These are phyloP conservation scores for Closterium sp. DNA, from an alignment of 139 green algal species.

Conservation along the genomic window DNA sequence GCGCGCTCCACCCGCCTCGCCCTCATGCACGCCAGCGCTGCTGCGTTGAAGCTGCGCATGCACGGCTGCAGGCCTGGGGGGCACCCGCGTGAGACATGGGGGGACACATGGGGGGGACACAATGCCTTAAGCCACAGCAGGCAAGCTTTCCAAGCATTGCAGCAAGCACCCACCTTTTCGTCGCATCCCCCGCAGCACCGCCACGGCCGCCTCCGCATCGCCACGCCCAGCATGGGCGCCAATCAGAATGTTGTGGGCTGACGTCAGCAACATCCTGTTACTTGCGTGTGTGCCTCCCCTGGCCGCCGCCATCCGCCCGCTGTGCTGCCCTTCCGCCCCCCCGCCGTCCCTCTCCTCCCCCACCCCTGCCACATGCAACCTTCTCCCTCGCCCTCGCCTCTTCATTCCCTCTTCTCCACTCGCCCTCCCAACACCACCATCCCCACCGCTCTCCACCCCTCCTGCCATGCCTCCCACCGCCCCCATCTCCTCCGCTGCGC, in stretches of 20 bases:
- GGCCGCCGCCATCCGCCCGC: background rate
- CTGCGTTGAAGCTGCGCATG: slow-evolving; percentile 36
- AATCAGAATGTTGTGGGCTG: background rate
- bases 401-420: background rate
- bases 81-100: background rate
- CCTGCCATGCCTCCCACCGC: background rate
- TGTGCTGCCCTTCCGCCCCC: background rate
- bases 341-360: background rate
- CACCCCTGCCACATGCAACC: background rate
- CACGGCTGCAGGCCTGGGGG: background rate
- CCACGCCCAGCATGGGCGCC: background rate
- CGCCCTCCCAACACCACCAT: background rate
- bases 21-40: slow-evolving; percentile 30
- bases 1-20: slow-evolving; percentile 3
- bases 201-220: background rate
- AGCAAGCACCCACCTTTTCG: background rate
- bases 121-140: too few species aligned
- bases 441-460: too few species aligned
- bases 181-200: background rate
- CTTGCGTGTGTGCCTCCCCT: background rate
- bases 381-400: background rate
- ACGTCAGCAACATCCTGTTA: background rate
- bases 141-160: too few species aligned
- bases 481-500: background rate
- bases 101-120: background rate